Evolutionary conservation across 352 stramenopile genomes (phyloP).

Genomic region (Phytopythium mirpurense): DNA sequence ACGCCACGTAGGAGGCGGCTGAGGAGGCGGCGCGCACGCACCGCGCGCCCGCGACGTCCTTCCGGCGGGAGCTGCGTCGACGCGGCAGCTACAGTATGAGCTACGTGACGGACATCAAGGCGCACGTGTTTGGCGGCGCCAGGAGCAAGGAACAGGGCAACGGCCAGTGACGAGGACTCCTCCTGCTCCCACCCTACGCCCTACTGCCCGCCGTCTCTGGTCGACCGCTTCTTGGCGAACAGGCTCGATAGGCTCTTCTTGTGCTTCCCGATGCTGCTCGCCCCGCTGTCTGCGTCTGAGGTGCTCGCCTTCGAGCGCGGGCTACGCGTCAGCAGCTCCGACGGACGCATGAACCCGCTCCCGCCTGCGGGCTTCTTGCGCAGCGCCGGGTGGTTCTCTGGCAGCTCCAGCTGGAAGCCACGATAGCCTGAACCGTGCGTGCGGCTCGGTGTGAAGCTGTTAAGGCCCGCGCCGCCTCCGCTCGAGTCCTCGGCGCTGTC

Average conservation of each 20-base stretch:
- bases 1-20: constrained; percentile 25
- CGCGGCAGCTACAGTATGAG: constrained; percentile 85
- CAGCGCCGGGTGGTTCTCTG: constrained; percentile 34
- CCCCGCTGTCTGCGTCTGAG: neutral
- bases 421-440: constrained; percentile 6
- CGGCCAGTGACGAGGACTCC: constrained; percentile 25
- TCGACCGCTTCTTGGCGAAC: constrained; percentile 29
- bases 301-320: neutral
- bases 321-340: constrained; percentile 4
- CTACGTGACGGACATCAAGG: constrained; percentile 86
- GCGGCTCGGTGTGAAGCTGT: neutral
- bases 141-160: neutral
- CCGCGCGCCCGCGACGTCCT: constrained; percentile 45
- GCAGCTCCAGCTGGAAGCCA: constrained; percentile 41
- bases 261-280: constrained; percentile 11
- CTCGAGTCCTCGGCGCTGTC: constrained; percentile 12
- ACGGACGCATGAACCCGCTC: constrained; percentile 1
- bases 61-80: constrained; percentile 73
- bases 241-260: constrained; percentile 24
- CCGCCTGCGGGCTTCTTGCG: constrained; percentile 15
- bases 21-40: constrained; percentile 5
- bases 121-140: constrained; percentile 63
- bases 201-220: constrained; percentile 1
- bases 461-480: neutral
- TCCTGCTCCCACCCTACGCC: neutral